Conservation (phyloP, 805 yeast species). For the Saturnispora saitoi region DNA sequence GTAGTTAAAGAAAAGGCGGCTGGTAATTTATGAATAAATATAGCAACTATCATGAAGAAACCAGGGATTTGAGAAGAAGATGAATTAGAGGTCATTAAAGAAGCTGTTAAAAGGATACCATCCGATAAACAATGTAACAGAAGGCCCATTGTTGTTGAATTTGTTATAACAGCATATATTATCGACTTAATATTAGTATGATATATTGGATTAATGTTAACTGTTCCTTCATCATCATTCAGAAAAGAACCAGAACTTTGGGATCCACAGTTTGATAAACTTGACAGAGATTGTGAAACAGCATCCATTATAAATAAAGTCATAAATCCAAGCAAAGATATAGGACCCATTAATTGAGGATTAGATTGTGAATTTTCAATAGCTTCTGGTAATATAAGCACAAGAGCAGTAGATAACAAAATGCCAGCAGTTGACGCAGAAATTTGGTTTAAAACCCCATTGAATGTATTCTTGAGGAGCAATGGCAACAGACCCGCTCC, state of each 20-base stretch:
- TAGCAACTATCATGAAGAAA: slow-evolving; percentile 45
- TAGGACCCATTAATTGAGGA: slow-evolving; percentile 7
- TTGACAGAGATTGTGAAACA: background rate
- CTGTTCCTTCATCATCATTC: background rate
- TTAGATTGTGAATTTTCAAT: background rate
- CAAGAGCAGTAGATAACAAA: slow-evolving; percentile 10
- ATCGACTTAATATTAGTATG: background rate
- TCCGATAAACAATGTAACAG: slow-evolving; percentile 62
- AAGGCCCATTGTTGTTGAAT: slow-evolving; percentile 52
- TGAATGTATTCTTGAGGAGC: slow-evolving; percentile 1
- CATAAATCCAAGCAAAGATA: slow-evolving; percentile 12
- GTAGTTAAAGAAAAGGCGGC: slow-evolving; percentile 62
- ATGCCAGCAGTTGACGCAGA: slow-evolving; percentile 11
- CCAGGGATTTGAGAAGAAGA: slow-evolving; percentile 21
- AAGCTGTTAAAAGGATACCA: slow-evolving; percentile 63
- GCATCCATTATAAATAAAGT: slow-evolving; percentile 8
- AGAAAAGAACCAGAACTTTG: background rate
- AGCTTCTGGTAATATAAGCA: slow-evolving; percentile 12
- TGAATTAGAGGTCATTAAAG: slow-evolving; percentile 24
- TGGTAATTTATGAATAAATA: slow-evolving; percentile 66
- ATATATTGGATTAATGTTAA: background rate
- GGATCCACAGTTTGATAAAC: background rate
- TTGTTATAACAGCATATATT: slow-evolving; percentile 27
- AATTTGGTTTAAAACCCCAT: slow-evolving; percentile 2
- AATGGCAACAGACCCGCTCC: slow-evolving; percentile 11